Conservation (phyloP, 2,329 filamentous ascomycete species). For the Ascochyta koolunga region DNA sequence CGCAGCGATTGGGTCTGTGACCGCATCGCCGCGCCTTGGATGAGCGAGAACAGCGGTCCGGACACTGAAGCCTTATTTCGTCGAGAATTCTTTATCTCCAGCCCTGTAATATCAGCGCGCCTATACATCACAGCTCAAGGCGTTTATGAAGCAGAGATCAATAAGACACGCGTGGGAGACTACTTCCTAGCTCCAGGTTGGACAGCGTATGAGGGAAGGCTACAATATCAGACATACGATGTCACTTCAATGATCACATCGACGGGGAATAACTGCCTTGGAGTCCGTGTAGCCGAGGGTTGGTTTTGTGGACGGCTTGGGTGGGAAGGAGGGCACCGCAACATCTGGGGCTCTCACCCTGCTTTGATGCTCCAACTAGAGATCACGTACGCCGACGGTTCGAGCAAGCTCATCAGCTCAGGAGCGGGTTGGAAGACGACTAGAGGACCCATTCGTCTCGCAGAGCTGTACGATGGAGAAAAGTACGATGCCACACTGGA, state of each 20-base stretch:
- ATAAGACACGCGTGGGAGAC: neutral
- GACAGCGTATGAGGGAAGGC: neutral
- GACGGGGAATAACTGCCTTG: neutral
- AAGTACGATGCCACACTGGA: conserved; percentile 53
- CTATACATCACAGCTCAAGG: conserved; percentile 2
- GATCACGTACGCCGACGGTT: neutral
- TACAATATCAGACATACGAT: conserved; percentile 4
- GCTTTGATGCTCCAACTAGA: conserved; percentile 1
- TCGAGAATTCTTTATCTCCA: neutral
- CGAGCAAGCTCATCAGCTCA: neutral
- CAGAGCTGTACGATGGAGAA: conserved; percentile 61
- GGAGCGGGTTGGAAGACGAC: neutral
- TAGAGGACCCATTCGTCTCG: neutral
- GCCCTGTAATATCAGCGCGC: neutral
- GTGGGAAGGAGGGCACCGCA: neutral
- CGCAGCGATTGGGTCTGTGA: neutral
- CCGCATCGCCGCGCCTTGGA: neutral
- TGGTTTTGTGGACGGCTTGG: conserved; percentile 2
- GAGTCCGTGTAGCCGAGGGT: conserved; percentile 1
- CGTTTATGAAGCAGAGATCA: neutral
- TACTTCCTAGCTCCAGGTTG: neutral
- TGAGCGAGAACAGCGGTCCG: neutral
- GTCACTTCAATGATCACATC: neutral
- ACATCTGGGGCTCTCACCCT: neutral
- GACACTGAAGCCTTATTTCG: neutral